Conservation (phyloP, 179 eudicot species). For the Silene coronaria region DNA sequence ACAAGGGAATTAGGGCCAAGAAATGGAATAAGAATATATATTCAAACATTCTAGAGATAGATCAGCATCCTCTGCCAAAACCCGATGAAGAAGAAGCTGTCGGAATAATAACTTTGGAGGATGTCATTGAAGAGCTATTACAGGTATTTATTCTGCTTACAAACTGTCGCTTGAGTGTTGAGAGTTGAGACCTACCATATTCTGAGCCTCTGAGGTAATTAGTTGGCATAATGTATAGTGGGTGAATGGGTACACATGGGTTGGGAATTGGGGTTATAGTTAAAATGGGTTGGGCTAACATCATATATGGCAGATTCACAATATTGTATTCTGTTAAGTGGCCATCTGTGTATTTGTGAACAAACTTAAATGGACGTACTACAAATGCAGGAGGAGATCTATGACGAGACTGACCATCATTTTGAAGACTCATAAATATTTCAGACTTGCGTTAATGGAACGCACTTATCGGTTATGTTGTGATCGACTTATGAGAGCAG, state of each 20-base stretch:
- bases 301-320: too few relatives aligned
- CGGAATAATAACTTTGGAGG: constrained; percentile 90
- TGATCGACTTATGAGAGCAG: neutral
- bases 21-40: constrained; percentile 74
- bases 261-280: too few relatives aligned
- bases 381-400: constrained; percentile 72
- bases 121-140: constrained; percentile 90
- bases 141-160: constrained; percentile 44
- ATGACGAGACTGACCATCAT: constrained; percentile 87
- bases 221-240: too few relatives aligned
- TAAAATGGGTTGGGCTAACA: too few relatives aligned
- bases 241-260: too few relatives aligned
- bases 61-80: constrained; percentile 60
- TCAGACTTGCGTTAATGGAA: neutral
- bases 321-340: neutral
- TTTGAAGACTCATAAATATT: constrained; percentile 53
- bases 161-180: neutral
- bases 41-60: constrained; percentile 69
- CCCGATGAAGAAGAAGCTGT: constrained; percentile 85
- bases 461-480: neutral
- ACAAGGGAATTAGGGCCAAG: constrained; percentile 48
- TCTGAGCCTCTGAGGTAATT: too few relatives aligned
- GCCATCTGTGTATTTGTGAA: neutral
- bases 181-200: too few relatives aligned
- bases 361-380: neutral